Evolutionary conservation across 2,329 filamentous ascomycete species (phyloP).

Genomic region (Fusarium sp.): DNA sequence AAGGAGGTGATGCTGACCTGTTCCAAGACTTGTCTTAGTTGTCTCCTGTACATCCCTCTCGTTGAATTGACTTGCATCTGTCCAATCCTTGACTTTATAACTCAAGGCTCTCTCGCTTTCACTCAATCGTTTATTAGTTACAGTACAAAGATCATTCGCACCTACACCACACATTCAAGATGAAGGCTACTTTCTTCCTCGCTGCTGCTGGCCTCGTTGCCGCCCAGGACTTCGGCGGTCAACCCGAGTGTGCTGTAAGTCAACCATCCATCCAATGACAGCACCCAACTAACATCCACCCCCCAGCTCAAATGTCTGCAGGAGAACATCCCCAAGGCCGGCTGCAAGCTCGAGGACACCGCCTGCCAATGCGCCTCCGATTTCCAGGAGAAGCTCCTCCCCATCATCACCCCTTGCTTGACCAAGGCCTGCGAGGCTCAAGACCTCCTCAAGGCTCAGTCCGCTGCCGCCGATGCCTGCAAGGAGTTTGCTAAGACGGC

Average conservation of each 20-base stretch:
- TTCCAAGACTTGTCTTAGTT: not conserved
- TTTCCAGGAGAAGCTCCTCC: slow-evolving; percentile 45
- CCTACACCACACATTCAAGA: slow-evolving; percentile 40
- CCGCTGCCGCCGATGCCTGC: slow-evolving; percentile 46
- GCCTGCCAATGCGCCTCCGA: slow-evolving; percentile 51
- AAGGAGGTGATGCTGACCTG: slow-evolving; percentile 7
- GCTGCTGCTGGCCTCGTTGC: slow-evolving; percentile 48
- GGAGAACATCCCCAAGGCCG: slow-evolving; percentile 47
- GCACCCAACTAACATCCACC: not conserved
- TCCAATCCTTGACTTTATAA: not conserved
- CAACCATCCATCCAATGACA: not conserved
- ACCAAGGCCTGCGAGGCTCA: slow-evolving; percentile 45
- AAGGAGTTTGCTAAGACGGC: slow-evolving; percentile 32
- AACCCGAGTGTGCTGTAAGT: slow-evolving; percentile 55
- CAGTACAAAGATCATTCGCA: not conserved
- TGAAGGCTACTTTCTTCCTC: slow-evolving; percentile 52
- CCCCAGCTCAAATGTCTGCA: slow-evolving; percentile 47
- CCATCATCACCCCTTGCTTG: slow-evolving; percentile 46
- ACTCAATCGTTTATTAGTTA: slow-evolving; percentile 5
- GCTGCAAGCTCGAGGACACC: slow-evolving; percentile 49
- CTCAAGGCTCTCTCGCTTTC: slow-evolving; percentile 7
- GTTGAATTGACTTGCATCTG: not conserved
- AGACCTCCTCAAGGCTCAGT: slow-evolving; percentile 46
- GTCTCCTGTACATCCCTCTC: not conserved
- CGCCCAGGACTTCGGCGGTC: slow-evolving; percentile 50